Evolutionary conservation across 1,139 yeast genomes (phyloP), one percentile per base, ranked within the genome.

Genomic region (Nakaseomyces delphensis): DNA sequence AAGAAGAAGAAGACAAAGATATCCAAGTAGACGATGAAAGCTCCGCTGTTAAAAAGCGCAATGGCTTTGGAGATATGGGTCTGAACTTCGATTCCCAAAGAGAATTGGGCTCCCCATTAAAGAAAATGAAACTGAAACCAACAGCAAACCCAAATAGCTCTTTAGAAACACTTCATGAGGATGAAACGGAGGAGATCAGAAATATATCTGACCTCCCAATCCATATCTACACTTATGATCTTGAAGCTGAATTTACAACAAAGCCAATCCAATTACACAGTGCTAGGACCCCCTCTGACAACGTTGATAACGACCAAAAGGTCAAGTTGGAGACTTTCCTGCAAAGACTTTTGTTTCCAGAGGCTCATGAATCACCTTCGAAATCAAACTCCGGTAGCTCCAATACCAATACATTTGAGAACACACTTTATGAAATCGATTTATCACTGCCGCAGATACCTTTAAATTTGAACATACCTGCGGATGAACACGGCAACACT

Each of bases 401-500:
- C 8, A 35, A 40, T 27, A 38, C 36, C 20, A 27, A 20, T 23
- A 6, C 48, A 4, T 48, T 53, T 31, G 53, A 58, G 9, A 36
- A 46, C 6, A 43, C 43, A 33, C 55, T 48, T 23, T 54, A 52
- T 27, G 57, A 54, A 21, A 46, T 59, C 3, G 56, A 57, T 25
- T 27, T 33, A 13, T 43, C 50, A 6, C 57, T 48, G 36, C 60
- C 64, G 15, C 48, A 51, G 16, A 48, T 56, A 3, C 67, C 70
- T 21, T 66, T 84, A 36, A 74, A 77, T 49, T 72, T 86, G 43
- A 87, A 84, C 55, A 84, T 86, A 32, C 79, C 96, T 2, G 85
- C 93, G 39, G 99, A 93, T 62, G 93, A 83, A 53, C 78, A 83
- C 45, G 97, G 97, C 0, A 93, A 91, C 57, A 82, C 96, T 0